Conservation (phyloP, 768 basidiomycete species). For the Kwoniella mangroviensis region DNA sequence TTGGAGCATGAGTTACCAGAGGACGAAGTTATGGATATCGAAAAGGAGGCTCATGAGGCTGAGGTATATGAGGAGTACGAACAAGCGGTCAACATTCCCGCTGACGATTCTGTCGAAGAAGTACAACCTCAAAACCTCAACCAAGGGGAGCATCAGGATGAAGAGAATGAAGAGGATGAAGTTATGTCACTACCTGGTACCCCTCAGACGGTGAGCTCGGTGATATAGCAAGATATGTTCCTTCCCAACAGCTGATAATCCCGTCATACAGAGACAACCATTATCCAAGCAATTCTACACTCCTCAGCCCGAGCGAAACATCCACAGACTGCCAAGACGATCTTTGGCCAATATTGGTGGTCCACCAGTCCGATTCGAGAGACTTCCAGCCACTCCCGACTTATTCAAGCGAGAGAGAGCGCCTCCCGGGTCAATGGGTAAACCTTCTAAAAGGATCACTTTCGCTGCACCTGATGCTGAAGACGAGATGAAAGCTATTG, state of each 20-base stretch:
- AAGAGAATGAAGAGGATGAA: conserved; percentile 18
- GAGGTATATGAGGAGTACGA: conserved; percentile 18
- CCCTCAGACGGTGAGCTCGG: conserved; percentile 11
- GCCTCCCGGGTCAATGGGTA: conserved; percentile 36
- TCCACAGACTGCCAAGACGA: conserved; percentile 31
- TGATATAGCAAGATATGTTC: not conserved
- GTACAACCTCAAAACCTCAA: not conserved
- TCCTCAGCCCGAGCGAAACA: conserved; percentile 41
- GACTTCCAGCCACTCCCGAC: conserved; percentile 31
- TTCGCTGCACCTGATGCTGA: conserved; percentile 10
- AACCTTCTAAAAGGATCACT: conserved; percentile 27
- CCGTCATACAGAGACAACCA: conserved; percentile 14
- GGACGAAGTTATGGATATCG: conserved; percentile 7
- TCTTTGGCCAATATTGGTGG: conserved; percentile 43
- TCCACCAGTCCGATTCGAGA: conserved; percentile 40
- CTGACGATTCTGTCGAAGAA: conserved; percentile 7
- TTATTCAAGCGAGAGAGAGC: conserved; percentile 17
- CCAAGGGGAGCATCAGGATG: conserved; percentile 12
- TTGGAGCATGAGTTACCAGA: not conserved
- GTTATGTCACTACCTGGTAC: conserved; percentile 24
- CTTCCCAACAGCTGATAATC: not conserved
- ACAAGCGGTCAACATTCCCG: conserved; percentile 5
- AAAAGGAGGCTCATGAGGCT: conserved; percentile 6
- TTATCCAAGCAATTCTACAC: conserved; percentile 44
- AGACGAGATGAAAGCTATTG: conserved; percentile 16